These are phyloP conservation scores for Boletus coccyginus DNA, from an alignment of 768 basidiomycete species.

Conservation along the genomic window DNA sequence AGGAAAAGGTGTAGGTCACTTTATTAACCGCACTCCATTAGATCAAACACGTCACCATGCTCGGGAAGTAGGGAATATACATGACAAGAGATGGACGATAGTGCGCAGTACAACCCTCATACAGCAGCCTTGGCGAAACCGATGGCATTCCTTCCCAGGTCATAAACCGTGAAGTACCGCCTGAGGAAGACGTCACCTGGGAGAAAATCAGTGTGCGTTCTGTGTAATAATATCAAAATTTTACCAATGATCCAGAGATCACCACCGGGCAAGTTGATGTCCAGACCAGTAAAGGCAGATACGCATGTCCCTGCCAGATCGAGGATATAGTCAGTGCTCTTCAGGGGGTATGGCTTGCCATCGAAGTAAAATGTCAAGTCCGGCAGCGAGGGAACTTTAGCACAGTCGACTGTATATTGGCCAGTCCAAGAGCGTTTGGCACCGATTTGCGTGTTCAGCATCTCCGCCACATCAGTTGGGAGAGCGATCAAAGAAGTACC, in stretches of 20 bases:
- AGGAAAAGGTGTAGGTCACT: background rate
- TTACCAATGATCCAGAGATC: slow-evolving; percentile 89
- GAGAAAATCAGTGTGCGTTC: slow-evolving; percentile 5
- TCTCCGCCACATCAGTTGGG: slow-evolving; percentile 93
- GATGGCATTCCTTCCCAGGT: slow-evolving; percentile 72
- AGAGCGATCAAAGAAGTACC: slow-evolving; percentile 94
- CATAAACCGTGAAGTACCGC: slow-evolving; percentile 90
- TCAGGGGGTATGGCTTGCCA: slow-evolving; percentile 75
- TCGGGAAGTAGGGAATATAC: background rate
- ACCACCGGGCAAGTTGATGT: slow-evolving; percentile 79
- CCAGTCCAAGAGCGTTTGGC: slow-evolving; percentile 95
- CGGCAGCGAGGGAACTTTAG: slow-evolving; percentile 79
- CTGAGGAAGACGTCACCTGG: slow-evolving; percentile 88
- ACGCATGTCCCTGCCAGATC: slow-evolving; percentile 92
- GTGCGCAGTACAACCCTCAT: slow-evolving; percentile 20
- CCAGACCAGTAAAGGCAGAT: slow-evolving; percentile 88
- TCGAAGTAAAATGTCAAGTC: slow-evolving; percentile 81
- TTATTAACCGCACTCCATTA: background rate
- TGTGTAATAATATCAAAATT: slow-evolving; percentile 10
- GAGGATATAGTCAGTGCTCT: slow-evolving; percentile 85
- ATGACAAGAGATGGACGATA: background rate
- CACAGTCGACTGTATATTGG: slow-evolving; percentile 89
- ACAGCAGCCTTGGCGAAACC: slow-evolving; percentile 63
- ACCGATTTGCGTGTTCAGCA: slow-evolving; percentile 94
- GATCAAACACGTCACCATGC: slow-evolving; percentile 11